These are phyloP conservation scores for Cladobotryum mycophilum DNA, from an alignment of 2,329 filamentous ascomycete genomes.

Conservation along the genomic window DNA sequence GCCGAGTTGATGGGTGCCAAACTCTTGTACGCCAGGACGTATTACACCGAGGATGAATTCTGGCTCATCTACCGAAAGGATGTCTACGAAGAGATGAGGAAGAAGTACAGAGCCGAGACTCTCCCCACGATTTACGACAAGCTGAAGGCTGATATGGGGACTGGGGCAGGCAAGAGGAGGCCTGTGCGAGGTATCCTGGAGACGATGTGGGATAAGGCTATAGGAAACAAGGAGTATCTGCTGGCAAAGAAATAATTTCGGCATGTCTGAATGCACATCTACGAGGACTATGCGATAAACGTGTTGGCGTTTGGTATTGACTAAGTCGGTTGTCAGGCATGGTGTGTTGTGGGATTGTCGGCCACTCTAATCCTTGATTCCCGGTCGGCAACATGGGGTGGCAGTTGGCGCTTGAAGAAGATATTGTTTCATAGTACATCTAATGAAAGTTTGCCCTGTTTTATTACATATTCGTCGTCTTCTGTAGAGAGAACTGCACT, in stretches of 20 bases:
- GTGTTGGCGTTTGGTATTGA: too few species aligned
- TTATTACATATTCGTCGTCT: too few species aligned
- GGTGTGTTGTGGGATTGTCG: too few species aligned
- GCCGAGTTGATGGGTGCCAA: slow-evolving; percentile 47
- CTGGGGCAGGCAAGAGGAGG: slow-evolving; percentile 19
- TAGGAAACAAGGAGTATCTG: slow-evolving; percentile 24
- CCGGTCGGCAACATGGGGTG: too few species aligned
- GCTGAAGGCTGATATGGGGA: slow-evolving; percentile 34
- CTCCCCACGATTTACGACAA: slow-evolving; percentile 48
- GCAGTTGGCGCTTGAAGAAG: too few species aligned
- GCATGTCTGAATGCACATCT: background rate
- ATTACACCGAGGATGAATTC: slow-evolving; percentile 47
- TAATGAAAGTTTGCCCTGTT: too few species aligned
- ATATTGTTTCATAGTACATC: too few species aligned
- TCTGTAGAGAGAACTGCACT: too few species aligned
- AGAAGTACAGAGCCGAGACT: slow-evolving; percentile 42
- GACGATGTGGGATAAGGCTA: slow-evolving; percentile 25
- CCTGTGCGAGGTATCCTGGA: slow-evolving; percentile 22
- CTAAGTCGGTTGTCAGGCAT: too few species aligned
- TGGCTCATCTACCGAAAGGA: slow-evolving; percentile 44
- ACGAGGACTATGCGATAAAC: too few species aligned
- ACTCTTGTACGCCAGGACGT: slow-evolving; percentile 50
- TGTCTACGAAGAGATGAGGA: slow-evolving; percentile 41
- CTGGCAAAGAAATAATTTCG: slow-evolving; percentile 17
- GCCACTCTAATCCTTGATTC: too few species aligned